A percentile compares a stretch with the other conserved stretches of the same genome.
phyloP scores from a whole-genome alignment of 1,284 basidiomycete species.

The Trichosporon sp. region DNA sequence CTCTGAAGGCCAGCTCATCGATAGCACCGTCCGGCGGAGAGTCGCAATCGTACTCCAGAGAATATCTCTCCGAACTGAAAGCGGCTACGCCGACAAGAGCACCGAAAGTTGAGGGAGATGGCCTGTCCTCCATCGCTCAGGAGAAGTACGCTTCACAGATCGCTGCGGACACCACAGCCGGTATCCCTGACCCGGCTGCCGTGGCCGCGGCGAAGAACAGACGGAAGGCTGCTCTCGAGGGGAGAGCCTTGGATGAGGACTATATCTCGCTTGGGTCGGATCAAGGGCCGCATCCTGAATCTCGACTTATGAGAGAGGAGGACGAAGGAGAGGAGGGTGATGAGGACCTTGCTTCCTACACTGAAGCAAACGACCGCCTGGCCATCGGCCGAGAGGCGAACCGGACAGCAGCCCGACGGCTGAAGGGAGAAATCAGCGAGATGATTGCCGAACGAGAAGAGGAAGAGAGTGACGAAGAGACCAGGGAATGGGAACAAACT shows the following conservation, averaged over 20 bases:
- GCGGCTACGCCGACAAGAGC: conserved; percentile 67
- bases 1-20: conserved; percentile 28
- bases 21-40: conserved; percentile 17
- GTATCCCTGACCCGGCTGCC: conserved; percentile 70
- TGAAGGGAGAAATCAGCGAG: conserved; percentile 72
- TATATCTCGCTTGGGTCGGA: conserved; percentile 66
- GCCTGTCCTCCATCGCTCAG: conserved; percentile 29
- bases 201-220: conserved; percentile 74
- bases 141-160: conserved; percentile 46
- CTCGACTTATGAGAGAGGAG: conserved; percentile 80
- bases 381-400: conserved; percentile 80
- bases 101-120: conserved; percentile 32
- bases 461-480: conserved; percentile 66
- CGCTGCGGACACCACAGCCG: conserved; percentile 51
- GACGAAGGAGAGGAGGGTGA: conserved; percentile 90
- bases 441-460: conserved; percentile 81
- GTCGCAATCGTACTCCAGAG: conserved; percentile 60
- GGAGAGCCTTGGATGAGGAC: conserved; percentile 59
- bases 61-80: conserved; percentile 75
- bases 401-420: conserved; percentile 66
- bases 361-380: conserved; percentile 78
- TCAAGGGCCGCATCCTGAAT: conserved; percentile 71
- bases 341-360: conserved; percentile 85
- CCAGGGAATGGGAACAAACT: conserved; percentile 74
- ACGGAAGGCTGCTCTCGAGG: conserved; percentile 60